Base-by-base conservation (phyloP, 2,329 filamentous ascomycete genomes). In the Allantophomopsis cytisporea region DNA sequence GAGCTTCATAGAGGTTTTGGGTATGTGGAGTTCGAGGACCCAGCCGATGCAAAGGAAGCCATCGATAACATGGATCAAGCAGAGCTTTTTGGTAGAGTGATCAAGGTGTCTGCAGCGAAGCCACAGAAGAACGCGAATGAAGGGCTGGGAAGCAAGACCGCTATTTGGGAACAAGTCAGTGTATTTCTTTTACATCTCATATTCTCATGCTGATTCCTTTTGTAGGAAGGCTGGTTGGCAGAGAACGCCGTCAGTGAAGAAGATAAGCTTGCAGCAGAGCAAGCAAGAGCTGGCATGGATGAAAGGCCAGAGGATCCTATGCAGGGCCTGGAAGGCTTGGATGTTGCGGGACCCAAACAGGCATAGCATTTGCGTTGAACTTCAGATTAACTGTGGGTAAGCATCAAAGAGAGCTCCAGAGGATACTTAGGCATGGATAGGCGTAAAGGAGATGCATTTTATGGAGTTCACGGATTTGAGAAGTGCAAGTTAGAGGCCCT, bases 11-110 rank as follows among this genome's bases (percentile, higher is more conserved):
- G 88, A 39, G 91, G 93, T 1, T 98, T 96, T 60, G 91, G 88
- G 42, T 96, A 98, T 57, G 84, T 98, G 38, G 91, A 98, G 56
- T 98, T 84, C 54, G 87, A 95, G 52, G 73, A 86, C 41, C 71
- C 77, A 11, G 75, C 80, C 41, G 91, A 98, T 61, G 89, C 88
- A 20, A 80, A 80, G 54, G 89, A 96, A 61, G 91, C 91, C 38
- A 94, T 98, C 58, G 87, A 96, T 68, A 98, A 98, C 57, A 96
- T 98, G 89, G 86, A 98, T 57, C 87, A 94, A 58, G 83, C 88
- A 44, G 89, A 96, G 63, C 73, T 98, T 35, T 96, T 89, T 57
- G 93, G 91, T 10, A 76, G 85, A 43, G 80, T 91, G 12, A 81
- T 98, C 58, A 94, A 88, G 59, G 89, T 96, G 38, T 88, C 86